These are phyloP conservation scores for Phaeosphaeriaceae sp. DNA, from an alignment of 2,329 filamentous ascomycete genomes.

Conservation along the genomic window DNA sequence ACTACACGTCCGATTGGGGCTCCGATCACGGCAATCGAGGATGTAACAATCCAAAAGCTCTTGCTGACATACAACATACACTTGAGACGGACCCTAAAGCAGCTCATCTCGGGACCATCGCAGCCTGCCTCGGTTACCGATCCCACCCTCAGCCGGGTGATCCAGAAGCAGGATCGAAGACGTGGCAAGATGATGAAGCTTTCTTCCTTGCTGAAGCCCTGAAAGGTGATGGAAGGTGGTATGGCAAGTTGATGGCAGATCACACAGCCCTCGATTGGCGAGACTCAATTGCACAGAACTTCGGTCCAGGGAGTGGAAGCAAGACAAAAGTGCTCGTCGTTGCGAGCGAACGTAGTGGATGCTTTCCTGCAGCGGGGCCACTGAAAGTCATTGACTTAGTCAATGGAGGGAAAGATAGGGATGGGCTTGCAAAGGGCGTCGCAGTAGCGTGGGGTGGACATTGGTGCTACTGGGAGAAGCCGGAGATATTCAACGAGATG, in stretches of 20 bases:
- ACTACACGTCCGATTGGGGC: conserved; percentile 34
- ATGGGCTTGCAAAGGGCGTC: conserved; percentile 22
- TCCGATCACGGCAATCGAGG: conserved; percentile 28
- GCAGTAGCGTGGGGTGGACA: conserved; percentile 36
- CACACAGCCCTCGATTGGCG: conserved; percentile 39
- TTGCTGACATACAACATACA: conserved; percentile 20
- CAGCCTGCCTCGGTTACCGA: conserved; percentile 32
- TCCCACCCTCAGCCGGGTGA: conserved; percentile 24
- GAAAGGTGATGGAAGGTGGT: conserved; percentile 36
- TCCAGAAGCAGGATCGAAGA: conserved; percentile 8
- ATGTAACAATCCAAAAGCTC: conserved; percentile 22
- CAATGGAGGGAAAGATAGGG: conserved; percentile 14
- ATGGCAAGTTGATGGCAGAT: conserved; percentile 39
- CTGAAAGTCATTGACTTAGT: conserved; percentile 30
- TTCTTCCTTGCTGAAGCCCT: conserved; percentile 34
- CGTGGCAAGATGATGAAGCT: conserved; percentile 28
- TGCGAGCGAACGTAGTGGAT: conserved; percentile 36
- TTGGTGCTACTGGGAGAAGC: conserved; percentile 42
- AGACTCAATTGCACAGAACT: conserved; percentile 24
- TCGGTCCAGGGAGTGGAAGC: conserved; percentile 22
- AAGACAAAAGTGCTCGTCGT: conserved; percentile 29
- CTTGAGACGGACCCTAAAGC: conserved; percentile 16
- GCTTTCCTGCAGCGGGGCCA: conserved; percentile 34
- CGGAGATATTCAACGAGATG: conserved; percentile 31
- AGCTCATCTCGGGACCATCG: conserved; percentile 30